phyloP scores from a whole-genome alignment of 73 alveolate genomes.

The Uronychia binucleata region DNA sequence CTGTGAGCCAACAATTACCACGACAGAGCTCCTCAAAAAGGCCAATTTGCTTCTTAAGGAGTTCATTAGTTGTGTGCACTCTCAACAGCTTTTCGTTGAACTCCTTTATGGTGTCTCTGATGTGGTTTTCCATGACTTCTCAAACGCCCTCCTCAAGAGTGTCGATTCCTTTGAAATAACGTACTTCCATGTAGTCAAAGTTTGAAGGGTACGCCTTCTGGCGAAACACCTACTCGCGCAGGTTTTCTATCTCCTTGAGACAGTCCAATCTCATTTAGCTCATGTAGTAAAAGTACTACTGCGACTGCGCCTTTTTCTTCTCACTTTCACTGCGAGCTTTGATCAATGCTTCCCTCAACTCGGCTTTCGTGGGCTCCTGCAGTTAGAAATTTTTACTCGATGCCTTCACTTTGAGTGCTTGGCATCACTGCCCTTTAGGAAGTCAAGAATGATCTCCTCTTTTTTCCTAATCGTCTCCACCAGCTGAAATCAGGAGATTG shows the following conservation, averaged over 20 bases:
- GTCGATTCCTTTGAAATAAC: conserved; percentile 13
- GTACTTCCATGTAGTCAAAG: conserved; percentile 20
- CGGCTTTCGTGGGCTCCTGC: neutral
- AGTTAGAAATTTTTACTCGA: too few relatives aligned
- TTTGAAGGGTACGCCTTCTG: conserved; percentile 8
- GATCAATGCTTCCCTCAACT: neutral
- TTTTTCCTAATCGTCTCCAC: neutral
- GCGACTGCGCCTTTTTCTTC: neutral
- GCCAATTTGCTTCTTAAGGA: conserved; percentile 8
- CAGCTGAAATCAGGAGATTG: neutral
- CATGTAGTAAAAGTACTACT: neutral
- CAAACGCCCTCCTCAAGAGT: conserved; percentile 7
- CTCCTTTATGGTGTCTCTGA: neutral
- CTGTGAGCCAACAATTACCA: neutral
- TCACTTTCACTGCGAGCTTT: neutral
- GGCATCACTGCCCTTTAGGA: neutral
- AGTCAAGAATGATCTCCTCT: neutral
- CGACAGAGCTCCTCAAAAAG: conserved; percentile 11
- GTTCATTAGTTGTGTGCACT: conserved; percentile 11
- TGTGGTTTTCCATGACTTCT: neutral
- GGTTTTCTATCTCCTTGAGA: conserved; percentile 14
- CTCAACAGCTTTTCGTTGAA: conserved; percentile 23
- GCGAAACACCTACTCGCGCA: conserved; percentile 18
- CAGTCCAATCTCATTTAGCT: conserved; percentile 13
- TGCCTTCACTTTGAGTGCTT: neutral